Evolutionary conservation across 164 flowering plant genomes (phyloP).

Genomic region (Aristolochia contorta): DNA sequence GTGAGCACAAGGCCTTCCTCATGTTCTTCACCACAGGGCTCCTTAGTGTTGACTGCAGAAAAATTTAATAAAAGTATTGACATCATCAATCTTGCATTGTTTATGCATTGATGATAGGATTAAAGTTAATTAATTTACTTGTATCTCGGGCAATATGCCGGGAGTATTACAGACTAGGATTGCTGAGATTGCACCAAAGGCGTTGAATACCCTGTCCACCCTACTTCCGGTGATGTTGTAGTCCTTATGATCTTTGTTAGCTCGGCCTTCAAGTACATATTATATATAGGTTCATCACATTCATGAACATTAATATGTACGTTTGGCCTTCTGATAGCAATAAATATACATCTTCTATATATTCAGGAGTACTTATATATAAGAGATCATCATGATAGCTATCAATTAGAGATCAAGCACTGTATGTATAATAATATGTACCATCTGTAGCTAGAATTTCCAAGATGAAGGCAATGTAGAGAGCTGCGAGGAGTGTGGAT

Average conservation of each 20-base stretch:
- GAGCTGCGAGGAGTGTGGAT: conserved; percentile 26
- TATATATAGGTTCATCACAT: background rate
- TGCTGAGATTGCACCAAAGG: conserved; percentile 39
- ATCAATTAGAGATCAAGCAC: too few species aligned
- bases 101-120: too few species aligned
- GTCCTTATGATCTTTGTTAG: conserved; percentile 19
- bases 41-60: conserved; percentile 41
- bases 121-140: conserved; percentile 19
- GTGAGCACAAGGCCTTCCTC: conserved; percentile 40
- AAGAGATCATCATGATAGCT: too few species aligned
- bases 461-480: conserved; percentile 23
- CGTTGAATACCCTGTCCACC: conserved; percentile 30
- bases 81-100: too few species aligned
- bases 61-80: too few species aligned
- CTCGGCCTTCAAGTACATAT: conserved; percentile 20
- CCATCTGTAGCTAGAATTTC: conserved; percentile 32
- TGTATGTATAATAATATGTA: conserved; percentile 1
- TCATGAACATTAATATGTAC: background rate
- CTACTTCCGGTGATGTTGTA: conserved; percentile 31
- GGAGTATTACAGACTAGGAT: conserved; percentile 29
- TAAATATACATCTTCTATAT: too few species aligned
- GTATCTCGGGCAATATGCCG: conserved; percentile 42
- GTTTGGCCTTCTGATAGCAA: too few species aligned
- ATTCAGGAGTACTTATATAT: too few species aligned
- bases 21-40: conserved; percentile 46